These are phyloP conservation scores for Hanseniaspora jakobsenii DNA, from an alignment of 805 yeast genomes.

Conservation along the genomic window DNA sequence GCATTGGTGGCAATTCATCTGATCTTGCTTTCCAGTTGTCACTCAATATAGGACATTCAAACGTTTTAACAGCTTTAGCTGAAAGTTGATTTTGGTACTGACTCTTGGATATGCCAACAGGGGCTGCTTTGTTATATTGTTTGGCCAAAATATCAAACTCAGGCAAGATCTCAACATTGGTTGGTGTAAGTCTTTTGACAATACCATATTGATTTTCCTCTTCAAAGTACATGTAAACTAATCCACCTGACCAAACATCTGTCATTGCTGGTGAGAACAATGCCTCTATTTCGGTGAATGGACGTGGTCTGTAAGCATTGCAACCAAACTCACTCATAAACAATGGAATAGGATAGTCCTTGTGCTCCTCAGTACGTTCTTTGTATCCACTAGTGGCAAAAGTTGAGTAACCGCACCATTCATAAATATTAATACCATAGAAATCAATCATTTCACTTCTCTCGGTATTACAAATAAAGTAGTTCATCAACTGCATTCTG, in stretches of 20 bases:
- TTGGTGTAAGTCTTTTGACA: slow-evolving; percentile 37
- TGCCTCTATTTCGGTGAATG: slow-evolving; percentile 57
- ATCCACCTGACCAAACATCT: slow-evolving; percentile 75
- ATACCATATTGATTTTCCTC: slow-evolving; percentile 67
- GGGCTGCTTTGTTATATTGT: slow-evolving; percentile 39
- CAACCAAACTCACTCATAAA: slow-evolving; percentile 80
- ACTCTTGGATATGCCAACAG: slow-evolving; percentile 31
- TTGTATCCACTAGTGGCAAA: slow-evolving; percentile 55
- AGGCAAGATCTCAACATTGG: slow-evolving; percentile 39
- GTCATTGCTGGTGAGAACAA: slow-evolving; percentile 58
- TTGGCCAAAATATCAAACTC: slow-evolving; percentile 49
- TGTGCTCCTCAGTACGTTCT: slow-evolving; percentile 49
- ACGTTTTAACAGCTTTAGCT: slow-evolving; percentile 24
- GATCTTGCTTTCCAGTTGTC: slow-evolving; percentile 45
- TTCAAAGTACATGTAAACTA: slow-evolving; percentile 72
- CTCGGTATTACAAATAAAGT: slow-evolving; percentile 67
- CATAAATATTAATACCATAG: slow-evolving; percentile 78
- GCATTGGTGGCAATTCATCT: slow-evolving; percentile 53
- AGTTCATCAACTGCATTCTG: slow-evolving; percentile 66
- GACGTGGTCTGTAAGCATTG: slow-evolving; percentile 53
- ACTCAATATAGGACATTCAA: slow-evolving; percentile 42
- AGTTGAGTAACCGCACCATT: slow-evolving; percentile 68
- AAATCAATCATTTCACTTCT: slow-evolving; percentile 44
- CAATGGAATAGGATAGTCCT: slow-evolving; percentile 54
- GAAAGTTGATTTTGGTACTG: slow-evolving; percentile 22